Percentiles rank a stretch among this genome's conserved stretches.
These are phyloP conservation scores for Acacia melanoxylon DNA, from an alignment of 306 rosid genomes.

Conservation along the genomic window DNA sequence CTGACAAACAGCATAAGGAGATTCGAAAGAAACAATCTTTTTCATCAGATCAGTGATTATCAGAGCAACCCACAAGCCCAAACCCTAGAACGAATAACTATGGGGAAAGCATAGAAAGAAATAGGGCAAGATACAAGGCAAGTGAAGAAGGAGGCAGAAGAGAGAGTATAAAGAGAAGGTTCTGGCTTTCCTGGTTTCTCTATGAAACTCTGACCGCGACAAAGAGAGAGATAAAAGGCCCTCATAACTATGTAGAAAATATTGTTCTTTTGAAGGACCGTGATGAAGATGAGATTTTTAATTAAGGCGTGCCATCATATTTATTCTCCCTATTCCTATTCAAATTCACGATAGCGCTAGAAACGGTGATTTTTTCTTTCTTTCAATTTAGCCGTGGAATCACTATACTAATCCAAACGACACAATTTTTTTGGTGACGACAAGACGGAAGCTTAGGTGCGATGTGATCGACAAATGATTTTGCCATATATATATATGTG, in stretches of 20 bases:
- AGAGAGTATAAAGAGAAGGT: slow-evolving; percentile 31
- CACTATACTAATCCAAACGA: no score
- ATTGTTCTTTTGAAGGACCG: slow-evolving; percentile 70
- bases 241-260: slow-evolving; percentile 97
- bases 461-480: no score
- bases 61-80: slow-evolving; percentile 33
- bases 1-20: slow-evolving; percentile 44
- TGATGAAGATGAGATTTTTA: slow-evolving; percentile 97
- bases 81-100: slow-evolving; percentile 10
- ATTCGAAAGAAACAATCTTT: slow-evolving; percentile 47
- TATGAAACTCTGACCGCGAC: slow-evolving; percentile 96
- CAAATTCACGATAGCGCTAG: no score
- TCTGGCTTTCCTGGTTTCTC: slow-evolving; percentile 88
- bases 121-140: slow-evolving; percentile 26
- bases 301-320: no score
- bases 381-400: no score
- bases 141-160: slow-evolving; percentile 1
- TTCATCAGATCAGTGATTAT: slow-evolving; percentile 53
- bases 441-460: no score
- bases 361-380: no score
- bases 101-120: slow-evolving; percentile 14
- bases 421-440: no score
- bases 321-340: no score
- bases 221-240: slow-evolving; percentile 86
- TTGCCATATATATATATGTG: no score